phyloP scores from a whole-genome alignment of 2,329 filamentous ascomycete species.

The Sclerotinia borealis region DNA sequence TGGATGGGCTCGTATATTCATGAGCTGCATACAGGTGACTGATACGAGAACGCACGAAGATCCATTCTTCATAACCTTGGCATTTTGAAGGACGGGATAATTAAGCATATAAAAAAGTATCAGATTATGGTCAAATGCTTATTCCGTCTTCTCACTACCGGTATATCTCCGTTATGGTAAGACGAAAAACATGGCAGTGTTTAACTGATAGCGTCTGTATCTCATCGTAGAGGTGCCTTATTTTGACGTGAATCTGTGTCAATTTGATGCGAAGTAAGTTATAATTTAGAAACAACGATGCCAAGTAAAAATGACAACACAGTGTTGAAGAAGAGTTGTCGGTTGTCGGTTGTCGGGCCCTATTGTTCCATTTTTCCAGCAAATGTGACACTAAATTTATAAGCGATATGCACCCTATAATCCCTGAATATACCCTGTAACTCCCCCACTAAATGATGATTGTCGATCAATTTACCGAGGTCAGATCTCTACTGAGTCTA shows the following conservation, averaged over 20 bases:
- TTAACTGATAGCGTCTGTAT: not conserved
- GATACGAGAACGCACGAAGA: slow-evolving; percentile 10
- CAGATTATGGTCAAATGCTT: not conserved
- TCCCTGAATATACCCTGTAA: not conserved
- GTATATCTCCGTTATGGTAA: too few species aligned
- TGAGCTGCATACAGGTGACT: slow-evolving; percentile 8
- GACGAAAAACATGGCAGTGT: too few species aligned
- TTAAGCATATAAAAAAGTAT: not conserved
- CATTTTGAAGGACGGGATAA: not conserved
- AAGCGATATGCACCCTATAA: not conserved
- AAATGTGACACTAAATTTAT: too few species aligned
- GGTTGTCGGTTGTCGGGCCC: too few species aligned
- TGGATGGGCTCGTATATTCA: slow-evolving; percentile 5
- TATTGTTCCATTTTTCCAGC: not conserved
- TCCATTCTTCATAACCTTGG: not conserved
- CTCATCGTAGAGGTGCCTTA: not conserved
- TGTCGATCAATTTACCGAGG: not conserved
- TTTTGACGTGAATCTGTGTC: not conserved
- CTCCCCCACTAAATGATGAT: not conserved
- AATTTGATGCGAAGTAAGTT: not conserved
- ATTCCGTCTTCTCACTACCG: not conserved
- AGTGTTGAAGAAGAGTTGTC: too few species aligned
- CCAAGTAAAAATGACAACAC: not conserved
- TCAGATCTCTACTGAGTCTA: not conserved
- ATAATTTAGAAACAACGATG: not conserved